Evolutionary conservation across 1,284 basidiomycete species (phyloP).

Genomic region (Puccinia horiana): DNA sequence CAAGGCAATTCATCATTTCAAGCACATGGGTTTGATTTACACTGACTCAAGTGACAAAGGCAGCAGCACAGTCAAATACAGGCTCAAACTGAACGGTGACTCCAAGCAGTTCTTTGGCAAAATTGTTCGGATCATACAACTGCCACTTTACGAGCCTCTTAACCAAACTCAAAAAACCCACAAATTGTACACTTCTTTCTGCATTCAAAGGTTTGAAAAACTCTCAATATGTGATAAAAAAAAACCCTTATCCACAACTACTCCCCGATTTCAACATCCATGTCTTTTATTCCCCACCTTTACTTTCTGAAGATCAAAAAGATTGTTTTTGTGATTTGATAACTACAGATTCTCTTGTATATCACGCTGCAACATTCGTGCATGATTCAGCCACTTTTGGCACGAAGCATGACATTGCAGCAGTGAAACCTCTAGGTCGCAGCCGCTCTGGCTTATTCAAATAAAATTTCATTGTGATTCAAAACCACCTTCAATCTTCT

Average conservation of each 20-base stretch:
- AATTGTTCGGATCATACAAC: conserved; percentile 22
- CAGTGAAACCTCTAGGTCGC: conserved; percentile 17
- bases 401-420: conserved; percentile 23
- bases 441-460: too few species aligned
- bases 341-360: background rate
- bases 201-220: background rate
- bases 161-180: background rate
- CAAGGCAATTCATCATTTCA: background rate
- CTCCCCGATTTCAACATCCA: conserved; percentile 11
- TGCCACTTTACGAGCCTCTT: background rate
- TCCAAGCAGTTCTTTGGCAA: conserved; percentile 10
- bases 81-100: too few species aligned
- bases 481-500: too few species aligned
- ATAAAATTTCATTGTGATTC: too few species aligned
- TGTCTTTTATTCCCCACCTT: conserved; percentile 16
- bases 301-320: conserved; percentile 1
- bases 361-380: conserved; percentile 10
- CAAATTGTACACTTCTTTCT: conserved; percentile 1
- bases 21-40: background rate
- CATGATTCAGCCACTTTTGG: background rate
- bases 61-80: conserved; percentile 28
- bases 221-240: background rate
- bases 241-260: conserved; percentile 12
- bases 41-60: conserved; percentile 18
- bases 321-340: conserved; percentile 3